Conservation (phyloP, 2,329 filamentous ascomycete species). For the Amauroascus verrucosus region DNA sequence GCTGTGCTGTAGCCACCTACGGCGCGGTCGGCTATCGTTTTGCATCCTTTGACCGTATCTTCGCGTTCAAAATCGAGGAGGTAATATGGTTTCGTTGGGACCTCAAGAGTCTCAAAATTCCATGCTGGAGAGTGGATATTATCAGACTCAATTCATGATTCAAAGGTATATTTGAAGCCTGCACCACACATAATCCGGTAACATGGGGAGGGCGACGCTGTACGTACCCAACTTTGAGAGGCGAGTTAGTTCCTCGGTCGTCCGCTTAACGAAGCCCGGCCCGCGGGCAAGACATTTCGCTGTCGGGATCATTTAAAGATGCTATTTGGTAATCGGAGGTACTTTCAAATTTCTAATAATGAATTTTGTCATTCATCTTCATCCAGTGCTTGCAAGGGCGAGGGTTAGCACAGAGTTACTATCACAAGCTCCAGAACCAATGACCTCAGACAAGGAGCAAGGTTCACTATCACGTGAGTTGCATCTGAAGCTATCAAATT, state of each 20-base stretch:
- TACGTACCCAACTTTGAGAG: constrained; percentile 45
- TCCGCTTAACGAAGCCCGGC: constrained; percentile 48
- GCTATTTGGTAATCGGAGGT: background rate
- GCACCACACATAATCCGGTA: background rate
- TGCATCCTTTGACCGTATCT: constrained; percentile 35
- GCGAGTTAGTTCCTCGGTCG: constrained; percentile 49
- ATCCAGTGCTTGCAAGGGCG: too few relatives aligned
- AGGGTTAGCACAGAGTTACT: too few relatives aligned
- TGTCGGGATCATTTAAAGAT: constrained; percentile 30
- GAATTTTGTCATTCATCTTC: background rate
- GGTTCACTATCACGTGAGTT: background rate
- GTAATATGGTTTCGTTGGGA: constrained; percentile 31
- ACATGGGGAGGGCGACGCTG: too few relatives aligned
- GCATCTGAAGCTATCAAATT: background rate
- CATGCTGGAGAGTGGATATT: constrained; percentile 24
- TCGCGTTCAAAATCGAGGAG: constrained; percentile 36
- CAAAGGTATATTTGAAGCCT: background rate
- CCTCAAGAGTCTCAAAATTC: constrained; percentile 31
- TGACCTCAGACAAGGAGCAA: background rate
- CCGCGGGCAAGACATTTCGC: constrained; percentile 30
- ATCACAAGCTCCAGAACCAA: background rate
- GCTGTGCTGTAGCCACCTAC: constrained; percentile 78
- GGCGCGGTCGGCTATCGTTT: constrained; percentile 75
- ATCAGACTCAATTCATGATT: background rate
- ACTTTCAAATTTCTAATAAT: background rate